Evolutionary conservation across 306 rosid genomes (phyloP), one percentile per base, ranked within the genome.

Genomic region (Cajanus cajan): DNA sequence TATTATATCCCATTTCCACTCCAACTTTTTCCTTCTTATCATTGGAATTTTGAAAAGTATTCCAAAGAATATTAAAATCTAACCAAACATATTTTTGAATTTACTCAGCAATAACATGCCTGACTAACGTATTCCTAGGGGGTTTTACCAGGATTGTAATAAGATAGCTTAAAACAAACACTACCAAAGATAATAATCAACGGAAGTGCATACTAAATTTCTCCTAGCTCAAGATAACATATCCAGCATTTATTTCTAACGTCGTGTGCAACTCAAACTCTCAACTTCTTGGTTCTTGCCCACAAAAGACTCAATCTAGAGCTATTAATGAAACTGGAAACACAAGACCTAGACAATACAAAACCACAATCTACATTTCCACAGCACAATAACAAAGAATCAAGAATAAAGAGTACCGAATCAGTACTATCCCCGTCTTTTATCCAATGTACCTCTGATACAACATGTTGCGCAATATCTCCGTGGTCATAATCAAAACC

Each of bases 391-490:
- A 37, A 37, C 37, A 4, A 57, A 68, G 16, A 59, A 19, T 28
- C 11, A 28, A 28, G 2, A 28, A 3, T 28, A 1, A 28, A 28
- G 9, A 5, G 40, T 5, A 28, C 2, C 4, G 7, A 31, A 14
- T 15, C 0, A 2, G 21, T 28, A 61, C 19, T 28, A 14, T 61
- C 67, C 37, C 21, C 41, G 10, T 3, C 8, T 74, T 70, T 15
- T 9, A 63, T 16, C 63, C 12, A 83, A 71, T 40, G 59, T 82
- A 95, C 98, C 98, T 95, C 90, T 90, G 97, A 82, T 92, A 95
- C 81, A 95, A 83, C 98, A 95, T 95, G 89, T 95, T 95, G 50
- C 98, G 98, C 81, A 95, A 91, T 74, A 95, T 95, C 90, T 95
- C 98, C 0, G 98, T 92, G 11, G 98, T 95, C 98, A 95, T 95